Conservation (phyloP, 805 yeast genomes). For the Hanseniaspora hatyaiensis region DNA sequence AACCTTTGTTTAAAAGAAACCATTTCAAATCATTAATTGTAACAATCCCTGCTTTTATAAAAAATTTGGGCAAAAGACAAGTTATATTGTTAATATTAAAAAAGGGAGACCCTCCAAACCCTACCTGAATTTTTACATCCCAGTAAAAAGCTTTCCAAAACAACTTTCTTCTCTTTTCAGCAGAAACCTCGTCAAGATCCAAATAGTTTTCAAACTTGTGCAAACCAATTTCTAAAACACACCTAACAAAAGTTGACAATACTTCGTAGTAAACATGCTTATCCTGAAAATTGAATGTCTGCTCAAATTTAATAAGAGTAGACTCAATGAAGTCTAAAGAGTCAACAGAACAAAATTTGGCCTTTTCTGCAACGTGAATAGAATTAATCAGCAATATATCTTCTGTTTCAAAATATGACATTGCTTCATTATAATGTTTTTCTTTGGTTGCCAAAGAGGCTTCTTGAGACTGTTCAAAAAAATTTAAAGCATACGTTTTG, state of each 20-base stretch:
- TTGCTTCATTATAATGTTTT: not conserved
- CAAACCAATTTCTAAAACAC: slow-evolving; percentile 6
- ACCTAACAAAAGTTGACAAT: not conserved
- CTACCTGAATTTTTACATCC: slow-evolving; percentile 2
- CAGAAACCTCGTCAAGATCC: slow-evolving; percentile 10
- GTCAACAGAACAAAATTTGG: slow-evolving; percentile 4
- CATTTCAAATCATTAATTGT: slow-evolving; percentile 8
- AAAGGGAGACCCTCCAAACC: slow-evolving; percentile 3
- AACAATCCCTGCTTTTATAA: slow-evolving; percentile 8
- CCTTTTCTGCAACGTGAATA: slow-evolving; percentile 6
- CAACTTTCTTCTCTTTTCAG: slow-evolving; percentile 15
- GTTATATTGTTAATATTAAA: not conserved
- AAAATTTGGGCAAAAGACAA: slow-evolving; percentile 5
- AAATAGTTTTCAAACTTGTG: slow-evolving; percentile 13
- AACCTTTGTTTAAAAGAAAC: slow-evolving; percentile 4
- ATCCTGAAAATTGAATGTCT: not conserved
- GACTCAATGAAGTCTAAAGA: slow-evolving; percentile 12
- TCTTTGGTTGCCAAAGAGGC: not conserved
- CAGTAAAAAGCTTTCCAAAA: slow-evolving; percentile 15
- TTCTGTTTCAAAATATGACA: slow-evolving; percentile 3
- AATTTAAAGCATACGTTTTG: not conserved
- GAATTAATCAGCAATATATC: slow-evolving; percentile 3
- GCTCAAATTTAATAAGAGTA: slow-evolving; percentile 2
- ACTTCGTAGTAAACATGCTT: slow-evolving; percentile 5
- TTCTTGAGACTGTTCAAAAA: not conserved